Base-by-base conservation (phyloP, 2,329 filamentous ascomycete species). In the Colletotrichum cuscutae region DNA sequence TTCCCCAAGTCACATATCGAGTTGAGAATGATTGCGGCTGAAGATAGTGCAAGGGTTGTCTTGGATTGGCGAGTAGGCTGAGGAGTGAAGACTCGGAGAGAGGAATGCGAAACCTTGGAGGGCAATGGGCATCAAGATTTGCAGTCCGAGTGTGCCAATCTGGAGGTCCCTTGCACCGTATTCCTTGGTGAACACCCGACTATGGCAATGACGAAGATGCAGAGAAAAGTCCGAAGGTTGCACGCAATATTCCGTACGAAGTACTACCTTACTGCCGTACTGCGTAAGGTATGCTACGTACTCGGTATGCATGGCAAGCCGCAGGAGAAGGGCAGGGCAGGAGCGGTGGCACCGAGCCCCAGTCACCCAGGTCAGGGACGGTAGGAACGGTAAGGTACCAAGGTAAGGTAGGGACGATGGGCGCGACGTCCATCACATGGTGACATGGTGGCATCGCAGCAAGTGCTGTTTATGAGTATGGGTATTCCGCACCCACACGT, bases 361-460 rank as follows among this genome's bases (percentile, higher is more conserved):
- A 42, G 37, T 42, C 19, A 42, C 37, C 37, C 37, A 42, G 37
- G 37, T 19, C 37, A 42, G 37, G 37, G 37, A 42, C 37, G 13
- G 37, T 35, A 35, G 24, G 52, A 15, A 63, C 32, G 26, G 46
- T 32, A 32, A 32, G 30, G 30, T 32, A 32, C 30, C 30, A 32
- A 32, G 30, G 30, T 32, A 30, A 28, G 28, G 28, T 26, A 68
- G 57, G 49, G 42, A 64, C 35, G 52, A 35, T 65, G 53, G 66
- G 56, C 60, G 52, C 32, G 24, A 60, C 66, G 35, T 52, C 53
- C 66, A 57, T 52, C 53, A 46, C 28, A 68, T 49, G 26, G 53
- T 42, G 37, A 15, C 37, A 42, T 42, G 37, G 37, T 53, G 49
- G 49, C 30, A 57, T 52, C 37, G 60, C 46, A 54, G 42, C 28